Evolutionary conservation across 495 filamentous ascomycete species (phyloP).

Genomic region (Pyrenopolyporus hunteri): DNA sequence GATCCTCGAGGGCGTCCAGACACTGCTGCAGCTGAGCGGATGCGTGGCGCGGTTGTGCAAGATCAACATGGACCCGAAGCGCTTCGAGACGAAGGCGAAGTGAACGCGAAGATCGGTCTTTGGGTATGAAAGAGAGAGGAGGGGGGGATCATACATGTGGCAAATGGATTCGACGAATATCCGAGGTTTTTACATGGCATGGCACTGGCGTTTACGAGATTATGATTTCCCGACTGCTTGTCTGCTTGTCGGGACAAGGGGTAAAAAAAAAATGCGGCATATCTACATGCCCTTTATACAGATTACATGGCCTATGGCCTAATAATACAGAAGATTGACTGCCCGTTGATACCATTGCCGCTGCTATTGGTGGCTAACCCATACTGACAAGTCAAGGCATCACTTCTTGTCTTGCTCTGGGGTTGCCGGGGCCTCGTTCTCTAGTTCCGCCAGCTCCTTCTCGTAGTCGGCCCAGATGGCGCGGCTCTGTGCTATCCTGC

Average conservation of each 20-base stretch:
- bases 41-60: slow-evolving; percentile 88
- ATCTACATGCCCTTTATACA: slow-evolving; percentile 7
- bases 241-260: slow-evolving; percentile 4
- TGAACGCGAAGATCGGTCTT: slow-evolving; percentile 18
- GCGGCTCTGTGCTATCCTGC: slow-evolving; percentile 65
- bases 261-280: slow-evolving; percentile 5
- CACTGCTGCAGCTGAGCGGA: slow-evolving; percentile 88
- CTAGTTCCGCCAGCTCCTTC: slow-evolving; percentile 42
- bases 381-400: no score
- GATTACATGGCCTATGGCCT: slow-evolving; percentile 11
- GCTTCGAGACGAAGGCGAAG: slow-evolving; percentile 67
- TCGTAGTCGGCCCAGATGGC: slow-evolving; percentile 59
- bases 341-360: no score
- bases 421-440: slow-evolving; percentile 14
- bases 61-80: slow-evolving; percentile 91
- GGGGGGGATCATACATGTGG: not conserved
- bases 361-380: no score
- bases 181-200: slow-evolving; percentile 35
- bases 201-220: slow-evolving; percentile 35
- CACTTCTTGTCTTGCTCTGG: slow-evolving; percentile 21
- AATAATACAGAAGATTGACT: not conserved
- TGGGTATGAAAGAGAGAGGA: slow-evolving; percentile 4
- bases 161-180: slow-evolving; percentile 22
- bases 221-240: slow-evolving; percentile 8
- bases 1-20: slow-evolving; percentile 95